Evolutionary conservation across 169 alveolate genomes (phyloP).

Genomic region (Babesia bovis): DNA sequence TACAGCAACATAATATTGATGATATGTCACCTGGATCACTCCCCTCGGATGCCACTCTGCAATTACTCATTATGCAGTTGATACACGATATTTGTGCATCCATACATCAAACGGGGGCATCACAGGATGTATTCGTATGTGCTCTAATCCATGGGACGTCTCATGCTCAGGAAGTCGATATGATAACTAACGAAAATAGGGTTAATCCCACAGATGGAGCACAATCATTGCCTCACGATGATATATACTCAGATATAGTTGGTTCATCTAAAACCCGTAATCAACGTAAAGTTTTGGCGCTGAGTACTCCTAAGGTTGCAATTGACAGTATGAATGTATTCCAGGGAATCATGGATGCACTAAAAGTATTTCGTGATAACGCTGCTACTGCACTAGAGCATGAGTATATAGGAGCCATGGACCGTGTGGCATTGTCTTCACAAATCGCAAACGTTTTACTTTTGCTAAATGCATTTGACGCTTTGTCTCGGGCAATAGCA

Average conservation of each 20-base stretch:
- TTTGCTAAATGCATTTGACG: slow-evolving; percentile 23
- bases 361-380: slow-evolving; percentile 1
- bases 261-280: neutral
- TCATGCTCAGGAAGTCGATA: slow-evolving; percentile 11
- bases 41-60: slow-evolving; percentile 17
- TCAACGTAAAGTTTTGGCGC: neutral
- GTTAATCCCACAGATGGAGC: neutral
- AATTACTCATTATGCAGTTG: slow-evolving; percentile 19
- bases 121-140: slow-evolving; percentile 33
- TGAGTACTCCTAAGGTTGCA: neutral
- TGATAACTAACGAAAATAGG: neutral
- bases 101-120: slow-evolving; percentile 41
- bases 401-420: neutral
- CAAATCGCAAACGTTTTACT: slow-evolving; percentile 31
- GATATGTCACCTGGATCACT: neutral
- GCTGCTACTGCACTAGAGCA: slow-evolving; percentile 1
- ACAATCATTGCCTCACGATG: slow-evolving; percentile 4
- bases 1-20: neutral
- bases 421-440: slow-evolving; percentile 5
- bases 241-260: slow-evolving; percentile 26
- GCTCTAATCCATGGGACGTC: slow-evolving; percentile 23
- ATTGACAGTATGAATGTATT: neutral
- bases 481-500: slow-evolving; percentile 11
- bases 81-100: slow-evolving; percentile 33
- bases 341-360: slow-evolving; percentile 14